These are phyloP conservation scores for Solanum medicagineum DNA, from an alignment of 257 asterid species.

Conservation along the genomic window DNA sequence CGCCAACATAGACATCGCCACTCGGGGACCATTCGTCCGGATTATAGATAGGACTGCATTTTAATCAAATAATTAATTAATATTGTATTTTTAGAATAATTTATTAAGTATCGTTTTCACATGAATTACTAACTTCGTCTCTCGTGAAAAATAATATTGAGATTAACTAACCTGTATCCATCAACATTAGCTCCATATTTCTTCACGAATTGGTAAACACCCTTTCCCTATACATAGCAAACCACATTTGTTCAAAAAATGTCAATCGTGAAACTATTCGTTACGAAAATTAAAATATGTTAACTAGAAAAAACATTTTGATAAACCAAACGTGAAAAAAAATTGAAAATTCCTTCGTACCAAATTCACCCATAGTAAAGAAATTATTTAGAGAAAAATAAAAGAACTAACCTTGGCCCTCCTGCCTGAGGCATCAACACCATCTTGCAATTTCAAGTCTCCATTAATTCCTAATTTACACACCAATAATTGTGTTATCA, in stretches of 20 bases:
- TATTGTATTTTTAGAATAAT: neutral
- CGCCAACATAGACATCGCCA: slow-evolving; percentile 84
- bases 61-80: neutral
- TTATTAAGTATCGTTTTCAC: no score
- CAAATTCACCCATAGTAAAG: neutral
- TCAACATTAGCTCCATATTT: slow-evolving; percentile 96
- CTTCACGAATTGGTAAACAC: slow-evolving; percentile 87
- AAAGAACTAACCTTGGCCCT: slow-evolving; percentile 35
- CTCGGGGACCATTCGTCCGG: slow-evolving; percentile 62
- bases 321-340: fast-evolving
- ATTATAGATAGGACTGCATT: slow-evolving; percentile 72
- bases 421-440: slow-evolving; percentile 86
- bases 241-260: neutral
- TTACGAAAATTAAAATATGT: neutral
- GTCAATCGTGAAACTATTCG: neutral
- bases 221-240: slow-evolving; percentile 61
- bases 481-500: neutral
- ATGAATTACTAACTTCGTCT: neutral
- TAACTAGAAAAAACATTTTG: neutral
- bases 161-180: slow-evolving; percentile 65
- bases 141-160: neutral
- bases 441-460: slow-evolving; percentile 61
- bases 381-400: neutral
- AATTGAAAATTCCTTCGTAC: neutral
- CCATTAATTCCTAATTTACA: slow-evolving; percentile 39